phyloP scores from a whole-genome alignment of 176 grass and related monocot species.

The Ensete glaucum region DNA sequence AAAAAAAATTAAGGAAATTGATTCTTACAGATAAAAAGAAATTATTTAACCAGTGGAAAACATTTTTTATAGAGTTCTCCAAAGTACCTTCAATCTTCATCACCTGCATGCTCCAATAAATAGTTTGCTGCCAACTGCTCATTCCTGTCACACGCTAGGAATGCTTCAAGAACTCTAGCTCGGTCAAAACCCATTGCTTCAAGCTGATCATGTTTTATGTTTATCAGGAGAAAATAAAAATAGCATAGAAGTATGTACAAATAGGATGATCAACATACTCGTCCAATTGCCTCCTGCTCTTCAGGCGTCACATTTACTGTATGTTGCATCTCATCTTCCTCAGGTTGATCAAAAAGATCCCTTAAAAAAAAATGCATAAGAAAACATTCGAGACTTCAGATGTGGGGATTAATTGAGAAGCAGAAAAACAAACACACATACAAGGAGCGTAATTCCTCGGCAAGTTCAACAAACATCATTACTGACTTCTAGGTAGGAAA shows the following conservation, averaged over 20 bases:
- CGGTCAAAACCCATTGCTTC: conserved; percentile 92
- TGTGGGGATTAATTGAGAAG: not conserved
- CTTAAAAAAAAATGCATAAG: conserved; percentile 15
- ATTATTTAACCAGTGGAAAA: not conserved
- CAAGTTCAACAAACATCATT: too few relatives aligned
- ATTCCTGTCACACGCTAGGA: conserved; percentile 88
- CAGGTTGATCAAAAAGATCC: conserved; percentile 68
- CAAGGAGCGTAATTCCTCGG: too few relatives aligned
- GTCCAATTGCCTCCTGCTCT: conserved; percentile 76
- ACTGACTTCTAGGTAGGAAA: too few relatives aligned
- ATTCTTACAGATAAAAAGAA: not conserved
- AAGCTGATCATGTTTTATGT: conserved; percentile 31
- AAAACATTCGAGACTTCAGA: too few relatives aligned
- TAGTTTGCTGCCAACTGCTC: conserved; percentile 87
- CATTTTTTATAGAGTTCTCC: not conserved
- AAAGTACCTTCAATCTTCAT: conserved; percentile 50
- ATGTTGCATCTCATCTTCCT: conserved; percentile 84
- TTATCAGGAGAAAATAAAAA: not conserved
- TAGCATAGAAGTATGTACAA: not conserved
- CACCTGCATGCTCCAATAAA: conserved; percentile 72
- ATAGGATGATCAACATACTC: conserved; percentile 41
- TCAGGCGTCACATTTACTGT: conserved; percentile 73
- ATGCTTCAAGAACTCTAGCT: conserved; percentile 71
- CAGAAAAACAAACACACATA: not conserved
- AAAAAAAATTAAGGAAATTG: not conserved